Percentiles rank a stretch among this genome's conserved stretches.
Conservation (phyloP, 2,329 filamentous ascomycete species). For the Fusarium paranaense region DNA sequence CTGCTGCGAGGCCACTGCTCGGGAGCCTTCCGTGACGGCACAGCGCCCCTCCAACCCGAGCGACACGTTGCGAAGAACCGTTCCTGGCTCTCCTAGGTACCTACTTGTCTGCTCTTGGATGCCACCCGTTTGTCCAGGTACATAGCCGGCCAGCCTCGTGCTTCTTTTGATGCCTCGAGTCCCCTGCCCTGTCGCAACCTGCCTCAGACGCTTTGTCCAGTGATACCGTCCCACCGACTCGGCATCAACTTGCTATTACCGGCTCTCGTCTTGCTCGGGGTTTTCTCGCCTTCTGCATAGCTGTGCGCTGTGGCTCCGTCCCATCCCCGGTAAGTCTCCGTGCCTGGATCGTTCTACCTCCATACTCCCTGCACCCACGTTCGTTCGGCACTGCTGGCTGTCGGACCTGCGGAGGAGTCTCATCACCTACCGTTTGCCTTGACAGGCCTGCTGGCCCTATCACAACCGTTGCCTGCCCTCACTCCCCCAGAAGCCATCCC, state of each 20-base stretch:
- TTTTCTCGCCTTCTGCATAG: constrained; percentile 40
- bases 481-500: constrained; percentile 21
- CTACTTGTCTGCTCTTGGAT: constrained; percentile 17
- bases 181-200: constrained; percentile 19
- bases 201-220: constrained; percentile 10
- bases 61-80: constrained; percentile 21
- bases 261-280: constrained; percentile 29
- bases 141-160: constrained; percentile 31
- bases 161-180: constrained; percentile 7
- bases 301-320: constrained; percentile 18
- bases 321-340: constrained; percentile 42
- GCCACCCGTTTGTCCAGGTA: constrained; percentile 29
- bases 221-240: constrained; percentile 17
- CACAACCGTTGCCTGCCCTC: constrained; percentile 20
- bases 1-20: constrained; percentile 25
- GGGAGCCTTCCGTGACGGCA: constrained; percentile 40
- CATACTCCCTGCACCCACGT: constrained; percentile 34
- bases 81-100: constrained; percentile 16
- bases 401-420: constrained; percentile 44
- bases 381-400: constrained; percentile 33
- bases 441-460: constrained; percentile 25
- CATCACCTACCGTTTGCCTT: constrained; percentile 11
- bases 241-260: constrained; percentile 23
- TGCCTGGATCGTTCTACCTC: constrained; percentile 21
- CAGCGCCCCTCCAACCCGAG: constrained; percentile 23